A percentile compares a stretch with the other conserved stretches of the same genome.
Conservation (phyloP, 2,329 filamentous ascomycete species). For the Torrubiella hemipterigena region DNA sequence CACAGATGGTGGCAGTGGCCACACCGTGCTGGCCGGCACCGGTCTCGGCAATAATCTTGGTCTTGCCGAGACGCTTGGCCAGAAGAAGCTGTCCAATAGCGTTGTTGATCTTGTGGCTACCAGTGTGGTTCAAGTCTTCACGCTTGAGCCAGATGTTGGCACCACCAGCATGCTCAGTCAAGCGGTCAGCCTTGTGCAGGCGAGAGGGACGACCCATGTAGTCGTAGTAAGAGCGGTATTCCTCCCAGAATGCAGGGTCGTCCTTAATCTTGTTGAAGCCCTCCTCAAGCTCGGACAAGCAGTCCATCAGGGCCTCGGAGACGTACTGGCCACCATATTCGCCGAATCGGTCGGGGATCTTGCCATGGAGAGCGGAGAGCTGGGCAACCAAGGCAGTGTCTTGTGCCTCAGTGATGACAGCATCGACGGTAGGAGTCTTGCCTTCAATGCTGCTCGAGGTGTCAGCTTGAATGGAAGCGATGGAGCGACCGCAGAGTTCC, state of each 20-base stretch:
- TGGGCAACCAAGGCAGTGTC: conserved; percentile 63
- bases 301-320: conserved; percentile 96
- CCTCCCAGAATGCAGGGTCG: conserved; percentile 90
- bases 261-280: conserved; percentile 82
- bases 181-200: conserved; percentile 74
- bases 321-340: conserved; percentile 97
- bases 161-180: conserved; percentile 81
- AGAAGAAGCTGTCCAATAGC: conserved; percentile 87
- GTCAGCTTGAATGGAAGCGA: conserved; percentile 18
- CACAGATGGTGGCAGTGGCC: conserved; percentile 91
- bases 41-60: conserved; percentile 93
- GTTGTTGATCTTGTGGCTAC: conserved; percentile 99
- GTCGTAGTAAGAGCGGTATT: conserved; percentile 89
- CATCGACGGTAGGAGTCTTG: conserved; percentile 52
- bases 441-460: conserved; percentile 59
- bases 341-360: conserved; percentile 78
- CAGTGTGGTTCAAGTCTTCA: conserved; percentile 95
- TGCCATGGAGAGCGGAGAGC: conserved; percentile 68
- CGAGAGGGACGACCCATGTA: conserved; percentile 95
- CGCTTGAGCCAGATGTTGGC: conserved; percentile 97
- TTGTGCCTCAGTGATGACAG: conserved; percentile 47
- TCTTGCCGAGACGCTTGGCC: conserved; percentile 80
- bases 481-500: conserved; percentile 42
- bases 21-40: conserved; percentile 97
- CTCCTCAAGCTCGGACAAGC: conserved; percentile 75